Evolutionary conservation across 257 asterid species (phyloP).

Genomic region (Thymus quinquecostatus): DNA sequence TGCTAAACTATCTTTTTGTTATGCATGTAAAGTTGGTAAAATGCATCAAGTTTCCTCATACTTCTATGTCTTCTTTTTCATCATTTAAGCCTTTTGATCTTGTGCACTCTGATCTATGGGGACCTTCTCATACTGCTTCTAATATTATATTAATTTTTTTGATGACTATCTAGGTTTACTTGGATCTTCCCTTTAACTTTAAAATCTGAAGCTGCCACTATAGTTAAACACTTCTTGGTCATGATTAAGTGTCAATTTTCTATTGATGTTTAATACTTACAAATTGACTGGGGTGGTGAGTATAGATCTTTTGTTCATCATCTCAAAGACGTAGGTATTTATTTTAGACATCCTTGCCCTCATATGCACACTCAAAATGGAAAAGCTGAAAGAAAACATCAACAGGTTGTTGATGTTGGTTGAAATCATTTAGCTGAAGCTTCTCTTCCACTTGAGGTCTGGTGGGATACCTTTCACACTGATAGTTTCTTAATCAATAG

Average conservation of each 20-base stretch:
- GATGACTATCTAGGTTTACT: too few relatives aligned
- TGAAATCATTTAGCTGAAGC: not conserved
- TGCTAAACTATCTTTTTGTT: too few relatives aligned
- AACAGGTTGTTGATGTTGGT: not conserved
- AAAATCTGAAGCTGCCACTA: too few relatives aligned
- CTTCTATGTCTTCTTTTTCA: too few relatives aligned
- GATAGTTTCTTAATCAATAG: not conserved
- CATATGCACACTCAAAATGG: not conserved
- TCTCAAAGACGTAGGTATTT: not conserved
- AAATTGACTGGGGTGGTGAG: too few relatives aligned
- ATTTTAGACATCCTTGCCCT: not conserved
- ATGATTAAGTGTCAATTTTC: too few relatives aligned
- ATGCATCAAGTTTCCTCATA: not conserved
- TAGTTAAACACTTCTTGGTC: too few relatives aligned
- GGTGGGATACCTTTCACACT: not conserved
- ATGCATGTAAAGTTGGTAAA: not conserved
- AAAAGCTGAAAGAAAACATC: not conserved
- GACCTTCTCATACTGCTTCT: not conserved
- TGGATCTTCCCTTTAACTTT: too few relatives aligned
- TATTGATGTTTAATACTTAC: too few relatives aligned
- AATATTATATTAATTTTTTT: too few relatives aligned
- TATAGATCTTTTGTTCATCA: not conserved
- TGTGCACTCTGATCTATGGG: not conserved
- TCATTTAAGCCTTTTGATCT: not conserved
- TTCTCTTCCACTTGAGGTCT: not conserved